Percentiles rank a stretch among this genome's conserved stretches.
phyloP scores from a whole-genome alignment of 2,329 filamentous ascomycete genomes.

The Claviceps pazoutovae region DNA sequence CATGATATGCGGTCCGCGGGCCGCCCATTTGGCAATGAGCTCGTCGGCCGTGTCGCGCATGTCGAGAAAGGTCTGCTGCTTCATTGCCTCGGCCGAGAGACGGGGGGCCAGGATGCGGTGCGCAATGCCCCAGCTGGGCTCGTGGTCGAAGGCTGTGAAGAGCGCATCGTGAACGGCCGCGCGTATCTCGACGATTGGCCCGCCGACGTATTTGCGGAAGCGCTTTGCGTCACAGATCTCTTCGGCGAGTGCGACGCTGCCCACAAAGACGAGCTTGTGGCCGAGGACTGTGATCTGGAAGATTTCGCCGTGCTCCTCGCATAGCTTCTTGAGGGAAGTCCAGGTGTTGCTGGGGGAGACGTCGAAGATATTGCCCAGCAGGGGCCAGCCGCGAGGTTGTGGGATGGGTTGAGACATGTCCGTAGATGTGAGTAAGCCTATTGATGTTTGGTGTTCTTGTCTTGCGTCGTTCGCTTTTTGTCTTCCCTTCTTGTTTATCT shows the following conservation, averaged over 20 bases:
- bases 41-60: slow-evolving; percentile 36
- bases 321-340: slow-evolving; percentile 21
- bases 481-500: background rate
- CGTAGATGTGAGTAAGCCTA: background rate
- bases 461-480: background rate
- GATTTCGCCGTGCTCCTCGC: slow-evolving; percentile 24
- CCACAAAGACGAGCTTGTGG: slow-evolving; percentile 28
- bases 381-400: slow-evolving; percentile 20
- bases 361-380: slow-evolving; percentile 24
- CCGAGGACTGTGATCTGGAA: slow-evolving; percentile 24
- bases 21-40: slow-evolving; percentile 35
- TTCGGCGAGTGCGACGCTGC: slow-evolving; percentile 31
- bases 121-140: slow-evolving; percentile 34
- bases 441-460: background rate
- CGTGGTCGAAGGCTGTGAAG: slow-evolving; percentile 37
- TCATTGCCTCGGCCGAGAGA: slow-evolving; percentile 21
- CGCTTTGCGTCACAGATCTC: slow-evolving; percentile 39
- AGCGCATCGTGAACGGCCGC: slow-evolving; percentile 34
- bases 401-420: slow-evolving; percentile 22
- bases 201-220: slow-evolving; percentile 40
- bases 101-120: slow-evolving; percentile 38
- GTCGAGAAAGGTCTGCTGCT: slow-evolving; percentile 25
- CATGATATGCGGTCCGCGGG: slow-evolving; percentile 19
- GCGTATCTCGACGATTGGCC: slow-evolving; percentile 38
- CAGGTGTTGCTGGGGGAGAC: slow-evolving; percentile 22